These are phyloP conservation scores for Hortaea sp. DNA, from an alignment of 2,329 filamentous ascomycete genomes.

Conservation along the genomic window DNA sequence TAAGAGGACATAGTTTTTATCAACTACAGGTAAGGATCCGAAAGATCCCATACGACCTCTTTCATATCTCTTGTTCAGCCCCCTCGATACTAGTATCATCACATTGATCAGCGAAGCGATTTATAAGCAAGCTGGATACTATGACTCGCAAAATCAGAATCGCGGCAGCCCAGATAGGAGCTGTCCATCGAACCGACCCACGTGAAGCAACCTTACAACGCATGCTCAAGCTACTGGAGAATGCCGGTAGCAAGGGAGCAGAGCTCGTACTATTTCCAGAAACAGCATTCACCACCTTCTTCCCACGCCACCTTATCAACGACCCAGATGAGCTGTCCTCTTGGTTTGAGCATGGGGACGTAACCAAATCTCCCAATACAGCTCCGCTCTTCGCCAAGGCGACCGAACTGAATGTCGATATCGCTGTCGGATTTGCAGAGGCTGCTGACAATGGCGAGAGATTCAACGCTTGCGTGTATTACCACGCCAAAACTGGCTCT, in stretches of 20 bases:
- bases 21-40: too few relatives aligned
- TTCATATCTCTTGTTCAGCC: not conserved
- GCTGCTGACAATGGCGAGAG: conserved; percentile 31
- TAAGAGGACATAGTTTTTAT: too few relatives aligned
- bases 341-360: conserved; percentile 41
- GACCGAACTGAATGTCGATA: conserved; percentile 36
- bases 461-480: conserved; percentile 44
- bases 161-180: conserved; percentile 45
- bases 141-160: conserved; percentile 34
- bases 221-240: conserved; percentile 39
- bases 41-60: too few relatives aligned
- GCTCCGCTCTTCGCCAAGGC: conserved; percentile 41
- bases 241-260: conserved; percentile 33
- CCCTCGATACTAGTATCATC: too few relatives aligned
- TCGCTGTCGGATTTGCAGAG: conserved; percentile 45
- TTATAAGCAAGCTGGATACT: not conserved
- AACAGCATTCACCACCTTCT: conserved; percentile 46
- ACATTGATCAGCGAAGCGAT: too few relatives aligned
- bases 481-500: conserved; percentile 32
- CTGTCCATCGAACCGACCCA: conserved; percentile 32
- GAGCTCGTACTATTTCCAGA: conserved; percentile 44
- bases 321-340: conserved; percentile 34
- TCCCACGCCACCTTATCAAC: conserved; percentile 40
- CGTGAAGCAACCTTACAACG: conserved; percentile 34
- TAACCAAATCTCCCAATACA: conserved; percentile 31